Evolutionary conservation across 805 yeast species (phyloP), one percentile per base, ranked within the genome.

Genomic region (Wickerhamiella occidentalis): DNA sequence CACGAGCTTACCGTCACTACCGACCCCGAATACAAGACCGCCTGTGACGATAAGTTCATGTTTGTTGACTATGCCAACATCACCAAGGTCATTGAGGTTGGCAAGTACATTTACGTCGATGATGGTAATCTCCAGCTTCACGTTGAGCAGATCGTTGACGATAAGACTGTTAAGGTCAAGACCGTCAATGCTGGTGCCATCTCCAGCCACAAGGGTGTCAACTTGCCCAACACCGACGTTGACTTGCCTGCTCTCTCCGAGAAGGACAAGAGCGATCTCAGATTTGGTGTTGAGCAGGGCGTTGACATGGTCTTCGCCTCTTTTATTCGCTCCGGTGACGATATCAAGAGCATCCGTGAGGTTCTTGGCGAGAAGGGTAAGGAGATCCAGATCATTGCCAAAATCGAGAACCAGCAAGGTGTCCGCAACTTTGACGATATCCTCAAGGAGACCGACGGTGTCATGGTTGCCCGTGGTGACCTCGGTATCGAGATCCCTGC

Each of bases 391-490:
- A 87, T 92, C 74, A 88, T 92, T 63, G 82, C 86, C 68, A 92
- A 92, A 79, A 90, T 92, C 68, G 98, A 92, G 78, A 88, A 87
- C 78, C 97, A 90, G 76, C 98, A 92, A 74, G 98, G 98, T 78
- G 97, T 92, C 64, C 88, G 92, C 84, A 92, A 92, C 81, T 92
- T 92, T 67, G 98, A 92, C 71, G 96, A 85, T 56, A 92, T 92
- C 66, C 80, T 92, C 68, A 69, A 68, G 63, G 95, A 80, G 70
- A 92, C 98, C 56, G 98, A 92, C 68, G 98, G 97, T 77, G 96
- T 92, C 66, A 92, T 92, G 98, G 97, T 92, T 69, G 98, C 98
- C 64, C 83, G 98, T 75, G 98, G 98, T 78, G 98, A 92, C 71
- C 78, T 92, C 64, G 98, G 98, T 78, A 92, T 92, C 65, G 98